A percentile compares a stretch with the other conserved stretches of the same genome.
Conservation (phyloP, 306 rosid species). For the Delonix regia region DNA sequence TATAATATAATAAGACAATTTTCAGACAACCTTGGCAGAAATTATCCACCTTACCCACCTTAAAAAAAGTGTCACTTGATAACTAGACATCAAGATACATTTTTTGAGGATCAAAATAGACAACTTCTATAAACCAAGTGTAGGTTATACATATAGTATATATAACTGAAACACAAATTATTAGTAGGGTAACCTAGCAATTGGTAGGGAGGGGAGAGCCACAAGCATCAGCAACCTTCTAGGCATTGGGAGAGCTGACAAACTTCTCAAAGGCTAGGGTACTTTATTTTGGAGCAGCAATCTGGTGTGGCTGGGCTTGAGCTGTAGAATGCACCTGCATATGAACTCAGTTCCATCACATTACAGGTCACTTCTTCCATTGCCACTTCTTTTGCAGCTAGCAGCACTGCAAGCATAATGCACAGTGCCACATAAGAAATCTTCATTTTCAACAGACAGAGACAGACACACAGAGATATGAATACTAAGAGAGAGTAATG, state of each 20-base stretch:
- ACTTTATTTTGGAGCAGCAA: slow-evolving; percentile 52
- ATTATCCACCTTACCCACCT: too few relatives aligned
- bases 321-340: too few relatives aligned
- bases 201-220: slow-evolving; percentile 46
- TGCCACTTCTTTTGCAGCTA: slow-evolving; percentile 23
- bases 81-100: too few relatives aligned
- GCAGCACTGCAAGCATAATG: slow-evolving; percentile 12
- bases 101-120: too few relatives aligned
- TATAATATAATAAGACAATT: too few relatives aligned
- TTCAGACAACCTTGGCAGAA: too few relatives aligned
- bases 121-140: too few relatives aligned
- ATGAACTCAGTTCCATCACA: slow-evolving; percentile 39
- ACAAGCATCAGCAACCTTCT: slow-evolving; percentile 45
- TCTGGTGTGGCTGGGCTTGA: slow-evolving; percentile 34
- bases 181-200: slow-evolving; percentile 34
- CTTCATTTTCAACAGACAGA: slow-evolving; percentile 23
- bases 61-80: too few relatives aligned
- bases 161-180: neutral
- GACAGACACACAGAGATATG: neutral
- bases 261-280: slow-evolving; percentile 54
- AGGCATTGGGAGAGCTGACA: slow-evolving; percentile 59
- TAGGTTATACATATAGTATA: too few relatives aligned
- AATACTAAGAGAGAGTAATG: too few relatives aligned
- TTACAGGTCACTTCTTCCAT: slow-evolving; percentile 47
- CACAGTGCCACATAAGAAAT: too few relatives aligned